Base-by-base conservation (phyloP, 805 yeast species). In the Ogataea angusta region DNA sequence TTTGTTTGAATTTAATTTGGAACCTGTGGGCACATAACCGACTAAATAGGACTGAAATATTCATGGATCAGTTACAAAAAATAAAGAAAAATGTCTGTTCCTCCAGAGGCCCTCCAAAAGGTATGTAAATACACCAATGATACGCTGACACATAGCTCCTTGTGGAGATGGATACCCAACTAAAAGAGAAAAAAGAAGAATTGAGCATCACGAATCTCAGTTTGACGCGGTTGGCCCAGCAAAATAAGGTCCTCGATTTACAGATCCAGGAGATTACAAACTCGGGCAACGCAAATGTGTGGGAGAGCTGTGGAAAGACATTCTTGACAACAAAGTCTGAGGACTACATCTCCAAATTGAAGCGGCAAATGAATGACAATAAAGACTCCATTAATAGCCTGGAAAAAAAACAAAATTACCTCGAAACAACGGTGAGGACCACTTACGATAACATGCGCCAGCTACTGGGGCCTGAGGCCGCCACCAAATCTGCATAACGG, bases 231-330 rank as follows among this genome's bases (percentile, higher is more conserved):
- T 67, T 72, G 17, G 61, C 66, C 41, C 73, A 80, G 34, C 74
- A 73, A 50, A 63, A 74, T 49, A 71, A 69, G 51, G 58, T 84
- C 34, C 72, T 80, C 15, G 72, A 73, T 18, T 67, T 76, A 31
- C 82, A 95, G 7, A 63, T 71, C 24, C 57, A 70, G 24, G 85
- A 83, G 49, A 66, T 88, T 36, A 66, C 64, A 18, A 49, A 45
- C 21, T 64, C 73, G 10, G 70, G 66, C 8, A 67, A 67, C 15
- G 72, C 75, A 8, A 57, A 57, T 7, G 90, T 89, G 5, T 89
- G 95, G 93, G 78, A 85, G 57, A 86, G 95, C 5, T 76, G 86
- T 25, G 97, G 97, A 21, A 84, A 83, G 62, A 76, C 87, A 22
- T 85, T 83, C 58, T 63, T 83, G 8, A 60, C 65, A 32, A 70